These are phyloP conservation scores for Musa acuminata DNA, from an alignment of 176 grass and related monocot species.

Conservation along the genomic window DNA sequence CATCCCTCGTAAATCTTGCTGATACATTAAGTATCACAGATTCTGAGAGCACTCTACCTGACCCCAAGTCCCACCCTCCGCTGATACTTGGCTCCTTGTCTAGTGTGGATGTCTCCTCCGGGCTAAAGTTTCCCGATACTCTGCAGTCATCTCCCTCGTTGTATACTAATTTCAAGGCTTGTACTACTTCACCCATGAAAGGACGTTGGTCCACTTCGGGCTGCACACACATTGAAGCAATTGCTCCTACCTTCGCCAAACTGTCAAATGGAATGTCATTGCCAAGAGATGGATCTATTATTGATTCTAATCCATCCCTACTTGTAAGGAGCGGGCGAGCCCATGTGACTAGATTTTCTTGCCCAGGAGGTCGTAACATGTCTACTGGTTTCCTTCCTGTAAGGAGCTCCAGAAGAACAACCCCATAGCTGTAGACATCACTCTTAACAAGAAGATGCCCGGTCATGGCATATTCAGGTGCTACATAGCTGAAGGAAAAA, in stretches of 20 bases:
- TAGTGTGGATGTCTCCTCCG: conserved; percentile 31
- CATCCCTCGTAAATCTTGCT: conserved; percentile 47
- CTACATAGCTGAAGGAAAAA: conserved; percentile 60
- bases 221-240: conserved; percentile 98
- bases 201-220: conserved; percentile 95
- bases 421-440: conserved; percentile 97
- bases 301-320: conserved; percentile 55
- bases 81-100: conserved; percentile 36
- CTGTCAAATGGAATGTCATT: conserved; percentile 50
- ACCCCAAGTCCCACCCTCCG: conserved; percentile 36
- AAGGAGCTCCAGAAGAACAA: conserved; percentile 92
- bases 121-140: conserved; percentile 39
- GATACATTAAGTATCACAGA: conserved; percentile 42
- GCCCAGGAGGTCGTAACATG: conserved; percentile 76
- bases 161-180: conserved; percentile 82
- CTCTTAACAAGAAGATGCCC: conserved; percentile 98
- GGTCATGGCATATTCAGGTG: conserved; percentile 98
- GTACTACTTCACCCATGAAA: conserved; percentile 96
- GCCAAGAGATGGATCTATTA: conserved; percentile 66
- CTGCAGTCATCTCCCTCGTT: conserved; percentile 62
- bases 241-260: conserved; percentile 81
- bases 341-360: conserved; percentile 96
- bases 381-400: conserved; percentile 90
- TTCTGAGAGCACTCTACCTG: conserved; percentile 15
- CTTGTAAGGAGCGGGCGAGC: conserved; percentile 66